phyloP scores from a whole-genome alignment of 202 grass and related monocot species.

The Bolboschoenoplectus hybrid region DNA sequence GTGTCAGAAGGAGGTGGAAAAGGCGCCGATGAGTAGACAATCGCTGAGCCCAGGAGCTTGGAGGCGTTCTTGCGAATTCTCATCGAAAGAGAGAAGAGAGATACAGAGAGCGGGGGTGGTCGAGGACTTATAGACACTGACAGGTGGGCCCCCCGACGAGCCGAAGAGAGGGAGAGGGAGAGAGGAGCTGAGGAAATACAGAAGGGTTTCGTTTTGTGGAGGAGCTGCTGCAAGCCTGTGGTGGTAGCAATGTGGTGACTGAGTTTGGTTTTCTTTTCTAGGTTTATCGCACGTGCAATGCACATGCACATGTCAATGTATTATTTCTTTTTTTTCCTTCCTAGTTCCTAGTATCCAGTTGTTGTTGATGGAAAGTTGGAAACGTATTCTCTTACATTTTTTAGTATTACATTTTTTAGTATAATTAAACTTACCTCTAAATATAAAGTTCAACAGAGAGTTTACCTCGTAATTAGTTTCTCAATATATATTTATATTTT shows the following conservation, averaged over 20 bases:
- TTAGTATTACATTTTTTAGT: no score
- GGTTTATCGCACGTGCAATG: constrained; percentile 27
- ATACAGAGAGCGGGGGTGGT: background rate
- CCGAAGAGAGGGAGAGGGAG: background rate
- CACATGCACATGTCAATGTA: background rate
- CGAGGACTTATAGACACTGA: background rate
- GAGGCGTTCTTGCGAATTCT: constrained; percentile 2
- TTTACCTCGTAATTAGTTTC: no score
- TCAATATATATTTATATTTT: no score
- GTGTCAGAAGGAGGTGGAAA: constrained; percentile 13
- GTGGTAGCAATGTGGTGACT: background rate
- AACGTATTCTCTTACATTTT: no score
- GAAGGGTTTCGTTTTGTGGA: background rate
- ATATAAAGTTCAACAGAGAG: no score
- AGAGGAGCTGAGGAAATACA: no score
- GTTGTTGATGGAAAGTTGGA: no score
- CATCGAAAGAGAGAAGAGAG: no score
- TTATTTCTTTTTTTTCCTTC: no score
- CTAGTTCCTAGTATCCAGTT: no score
- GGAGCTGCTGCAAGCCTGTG: background rate
- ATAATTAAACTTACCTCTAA: no score
- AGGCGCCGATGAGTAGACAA: constrained; percentile 18
- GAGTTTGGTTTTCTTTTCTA: constrained; percentile 13
- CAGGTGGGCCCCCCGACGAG: background rate
- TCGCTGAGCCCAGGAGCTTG: constrained; percentile 34